phyloP scores from a whole-genome alignment of 148 eudicot genomes.

The Talinum fruticosum region DNA sequence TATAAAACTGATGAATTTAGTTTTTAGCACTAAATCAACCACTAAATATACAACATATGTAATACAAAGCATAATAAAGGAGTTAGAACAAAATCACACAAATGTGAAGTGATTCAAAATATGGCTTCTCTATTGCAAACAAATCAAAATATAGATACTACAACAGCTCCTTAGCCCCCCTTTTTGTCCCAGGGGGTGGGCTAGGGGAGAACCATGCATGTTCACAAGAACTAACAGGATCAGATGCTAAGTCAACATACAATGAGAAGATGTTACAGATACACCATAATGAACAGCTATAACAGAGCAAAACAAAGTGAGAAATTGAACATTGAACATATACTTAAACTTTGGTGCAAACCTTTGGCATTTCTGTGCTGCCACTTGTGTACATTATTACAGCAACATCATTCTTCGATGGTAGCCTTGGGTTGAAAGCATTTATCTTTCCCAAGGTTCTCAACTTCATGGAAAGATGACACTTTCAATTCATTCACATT shows the following conservation, averaged over 20 bases:
- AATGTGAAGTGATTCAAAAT: background rate
- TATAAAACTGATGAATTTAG: background rate
- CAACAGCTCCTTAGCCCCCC: background rate
- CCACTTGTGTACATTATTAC: constrained; percentile 98
- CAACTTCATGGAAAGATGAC: constrained; percentile 65
- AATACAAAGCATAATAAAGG: background rate
- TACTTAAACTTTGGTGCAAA: constrained; percentile 18
- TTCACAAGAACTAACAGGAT: background rate
- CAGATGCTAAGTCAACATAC: background rate
- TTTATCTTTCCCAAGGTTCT: constrained; percentile 62
- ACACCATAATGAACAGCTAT: background rate
- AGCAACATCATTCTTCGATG: constrained; percentile 81
- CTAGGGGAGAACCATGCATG: background rate
- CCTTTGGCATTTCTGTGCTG: constrained; percentile 98
- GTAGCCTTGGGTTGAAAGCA: constrained; percentile 58
- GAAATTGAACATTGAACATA: background rate
- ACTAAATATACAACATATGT: background rate
- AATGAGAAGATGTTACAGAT: background rate
- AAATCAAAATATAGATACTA: background rate
- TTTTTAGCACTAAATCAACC: background rate
- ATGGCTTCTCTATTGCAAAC: background rate
- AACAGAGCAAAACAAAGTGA: background rate
- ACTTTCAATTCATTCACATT: constrained; percentile 43
- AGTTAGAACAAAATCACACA: background rate
- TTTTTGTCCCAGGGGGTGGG: no score